Conservation (phyloP, 2,329 filamentous ascomycete species). For the Epicoccum sorghinum region DNA sequence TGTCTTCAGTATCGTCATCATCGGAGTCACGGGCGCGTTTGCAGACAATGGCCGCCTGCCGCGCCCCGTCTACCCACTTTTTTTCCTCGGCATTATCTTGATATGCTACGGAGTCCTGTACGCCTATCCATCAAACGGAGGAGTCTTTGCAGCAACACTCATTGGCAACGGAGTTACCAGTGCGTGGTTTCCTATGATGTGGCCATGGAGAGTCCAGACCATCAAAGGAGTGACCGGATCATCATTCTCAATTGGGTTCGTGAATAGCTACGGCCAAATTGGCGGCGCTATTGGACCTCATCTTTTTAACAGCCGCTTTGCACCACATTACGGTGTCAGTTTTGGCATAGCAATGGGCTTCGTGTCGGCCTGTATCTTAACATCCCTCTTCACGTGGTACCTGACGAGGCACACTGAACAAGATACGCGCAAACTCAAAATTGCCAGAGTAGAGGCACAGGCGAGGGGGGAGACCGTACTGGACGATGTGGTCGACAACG, state of each 20-base stretch:
- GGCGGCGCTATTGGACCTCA: conserved; percentile 55
- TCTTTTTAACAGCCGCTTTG: conserved; percentile 52
- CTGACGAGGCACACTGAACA: conserved; percentile 50
- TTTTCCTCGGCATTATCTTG: conserved; percentile 53
- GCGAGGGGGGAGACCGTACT: conserved; percentile 17
- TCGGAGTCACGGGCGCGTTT: conserved; percentile 44
- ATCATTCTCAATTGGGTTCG: conserved; percentile 53
- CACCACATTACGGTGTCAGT: conserved; percentile 48
- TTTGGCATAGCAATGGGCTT: conserved; percentile 48
- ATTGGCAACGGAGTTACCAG: conserved; percentile 22
- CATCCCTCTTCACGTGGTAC: conserved; percentile 50
- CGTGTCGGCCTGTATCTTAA: conserved; percentile 49
- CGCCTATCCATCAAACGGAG: conserved; percentile 41
- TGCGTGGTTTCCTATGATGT: conserved; percentile 42
- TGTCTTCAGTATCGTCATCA: conserved; percentile 52
- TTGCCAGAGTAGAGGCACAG: conserved; percentile 21
- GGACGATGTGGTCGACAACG: conserved; percentile 23
- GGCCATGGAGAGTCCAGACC: conserved; percentile 49
- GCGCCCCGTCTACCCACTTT: conserved; percentile 50
- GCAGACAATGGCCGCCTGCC: conserved; percentile 39
- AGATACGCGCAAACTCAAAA: conserved; percentile 39
- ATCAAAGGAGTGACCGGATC: conserved; percentile 46
- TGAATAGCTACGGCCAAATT: conserved; percentile 53
- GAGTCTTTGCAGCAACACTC: conserved; percentile 49
- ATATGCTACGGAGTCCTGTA: conserved; percentile 45